Conservation (phyloP, 2,329 filamentous ascomycete genomes). For the Colletotrichum nymphaeae region DNA sequence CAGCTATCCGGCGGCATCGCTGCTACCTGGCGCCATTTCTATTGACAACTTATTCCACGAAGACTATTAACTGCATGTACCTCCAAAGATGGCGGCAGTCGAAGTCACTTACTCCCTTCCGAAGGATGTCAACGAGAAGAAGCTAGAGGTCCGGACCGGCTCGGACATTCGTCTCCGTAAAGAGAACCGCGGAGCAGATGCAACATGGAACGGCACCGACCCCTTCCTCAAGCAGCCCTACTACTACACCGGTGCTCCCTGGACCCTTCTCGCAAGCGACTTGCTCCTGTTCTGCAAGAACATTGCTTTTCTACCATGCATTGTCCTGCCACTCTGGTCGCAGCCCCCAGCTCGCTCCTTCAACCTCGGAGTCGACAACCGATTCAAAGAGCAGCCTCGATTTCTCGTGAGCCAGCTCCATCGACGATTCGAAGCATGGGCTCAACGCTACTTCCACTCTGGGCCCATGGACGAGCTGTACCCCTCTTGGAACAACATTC, state of each 20-base stretch:
- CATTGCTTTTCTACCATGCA: not conserved
- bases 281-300: slow-evolving; percentile 1
- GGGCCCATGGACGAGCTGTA: slow-evolving; percentile 26
- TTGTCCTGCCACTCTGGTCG: slow-evolving; percentile 15
- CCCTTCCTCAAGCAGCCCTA: not conserved
- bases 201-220: not conserved
- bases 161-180: not conserved
- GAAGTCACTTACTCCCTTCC: slow-evolving; percentile 1
- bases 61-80: not conserved
- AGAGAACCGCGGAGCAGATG: not conserved
- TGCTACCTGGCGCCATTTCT: rapidly evolving
- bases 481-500: slow-evolving; percentile 18
- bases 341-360: slow-evolving; percentile 19
- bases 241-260: slow-evolving; percentile 19
- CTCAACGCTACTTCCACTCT: slow-evolving; percentile 9
- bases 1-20: no score
- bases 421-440: not conserved
- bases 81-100: not conserved
- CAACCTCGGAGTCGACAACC: slow-evolving; percentile 1
- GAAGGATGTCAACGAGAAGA: not conserved
- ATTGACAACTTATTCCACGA: rapidly evolving
- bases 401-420: not conserved
- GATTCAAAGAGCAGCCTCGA: slow-evolving; percentile 2
- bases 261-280: slow-evolving; percentile 10
- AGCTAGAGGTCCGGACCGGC: not conserved